Conservation (phyloP, 78 protist genomes). For the Goniomonas avonlea region DNA sequence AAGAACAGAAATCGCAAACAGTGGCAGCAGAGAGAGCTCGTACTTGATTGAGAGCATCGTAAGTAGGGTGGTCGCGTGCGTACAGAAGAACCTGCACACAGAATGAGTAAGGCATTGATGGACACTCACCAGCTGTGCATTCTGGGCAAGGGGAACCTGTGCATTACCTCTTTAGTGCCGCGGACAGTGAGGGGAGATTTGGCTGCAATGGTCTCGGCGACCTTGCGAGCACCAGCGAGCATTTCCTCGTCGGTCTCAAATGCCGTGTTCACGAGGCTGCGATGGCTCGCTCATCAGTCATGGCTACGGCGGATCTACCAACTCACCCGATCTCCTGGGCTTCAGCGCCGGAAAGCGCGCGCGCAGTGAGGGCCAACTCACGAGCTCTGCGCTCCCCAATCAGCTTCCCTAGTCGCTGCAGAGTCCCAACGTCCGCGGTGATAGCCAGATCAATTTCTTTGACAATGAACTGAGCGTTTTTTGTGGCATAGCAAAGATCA, state of each 20-base stretch:
- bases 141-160: too few species aligned
- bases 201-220: conserved; percentile 51
- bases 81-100: background rate
- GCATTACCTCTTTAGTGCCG: conserved; percentile 59
- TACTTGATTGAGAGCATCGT: too few species aligned
- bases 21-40: too few species aligned
- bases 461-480: conserved; percentile 50
- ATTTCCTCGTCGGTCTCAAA: conserved; percentile 14
- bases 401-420: conserved; percentile 55
- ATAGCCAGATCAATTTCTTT: conserved; percentile 65
- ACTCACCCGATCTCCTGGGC: conserved; percentile 59
- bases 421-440: conserved; percentile 76
- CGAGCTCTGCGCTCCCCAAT: too few species aligned
- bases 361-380: background rate
- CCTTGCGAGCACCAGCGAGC: conserved; percentile 21
- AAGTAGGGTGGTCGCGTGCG: conserved; percentile 38
- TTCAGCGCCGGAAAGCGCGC: background rate
- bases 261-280: conserved; percentile 42
- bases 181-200: conserved; percentile 63
- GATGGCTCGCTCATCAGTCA: conserved; percentile 8
- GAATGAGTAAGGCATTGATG: too few species aligned
- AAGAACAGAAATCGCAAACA: too few species aligned
- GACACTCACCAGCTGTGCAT: conserved; percentile 20
- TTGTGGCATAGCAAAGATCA: conserved; percentile 53
- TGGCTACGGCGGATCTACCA: conserved; percentile 37